These are phyloP conservation scores for Sungouiozyma intestinalis DNA, from an alignment of 805 yeast species.

Conservation along the genomic window DNA sequence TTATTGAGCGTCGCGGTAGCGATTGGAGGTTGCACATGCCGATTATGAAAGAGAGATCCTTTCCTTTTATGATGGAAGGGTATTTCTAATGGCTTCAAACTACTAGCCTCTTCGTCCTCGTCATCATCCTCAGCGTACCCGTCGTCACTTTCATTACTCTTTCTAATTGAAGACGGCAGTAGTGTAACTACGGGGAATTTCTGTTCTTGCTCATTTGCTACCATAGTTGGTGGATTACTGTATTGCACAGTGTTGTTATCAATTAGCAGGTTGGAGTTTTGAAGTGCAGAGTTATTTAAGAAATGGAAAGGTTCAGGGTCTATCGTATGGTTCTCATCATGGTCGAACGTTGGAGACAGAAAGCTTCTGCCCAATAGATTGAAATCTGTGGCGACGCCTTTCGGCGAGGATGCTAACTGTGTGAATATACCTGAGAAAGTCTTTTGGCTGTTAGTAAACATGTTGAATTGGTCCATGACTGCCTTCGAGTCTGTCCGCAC, in stretches of 20 bases:
- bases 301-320: background rate
- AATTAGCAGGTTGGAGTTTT: background rate
- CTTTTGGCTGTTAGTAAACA: conserved; percentile 10
- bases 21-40: conserved; percentile 9
- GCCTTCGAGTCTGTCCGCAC: conserved; percentile 16
- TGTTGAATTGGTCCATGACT: conserved; percentile 22
- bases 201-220: background rate
- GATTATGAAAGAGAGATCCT: conserved; percentile 15
- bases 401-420: conserved; percentile 1
- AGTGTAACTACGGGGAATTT: background rate
- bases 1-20: background rate
- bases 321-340: background rate
- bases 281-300: background rate
- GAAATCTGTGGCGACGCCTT: conserved; percentile 1
- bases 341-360: background rate
- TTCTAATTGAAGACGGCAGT: conserved; percentile 2
- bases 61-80: conserved; percentile 15
- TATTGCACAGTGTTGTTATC: background rate
- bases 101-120: conserved; percentile 20
- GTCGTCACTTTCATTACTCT: conserved; percentile 20
- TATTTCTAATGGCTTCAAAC: conserved; percentile 19
- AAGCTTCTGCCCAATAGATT: background rate
- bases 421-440: conserved; percentile 5
- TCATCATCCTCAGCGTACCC: conserved; percentile 27
- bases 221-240: background rate